Percentiles rank a stretch among this genome's conserved stretches.
Evolutionary conservation across 2,329 filamentous ascomycete species (phyloP).

Genomic region (Sarocladium strictum): DNA sequence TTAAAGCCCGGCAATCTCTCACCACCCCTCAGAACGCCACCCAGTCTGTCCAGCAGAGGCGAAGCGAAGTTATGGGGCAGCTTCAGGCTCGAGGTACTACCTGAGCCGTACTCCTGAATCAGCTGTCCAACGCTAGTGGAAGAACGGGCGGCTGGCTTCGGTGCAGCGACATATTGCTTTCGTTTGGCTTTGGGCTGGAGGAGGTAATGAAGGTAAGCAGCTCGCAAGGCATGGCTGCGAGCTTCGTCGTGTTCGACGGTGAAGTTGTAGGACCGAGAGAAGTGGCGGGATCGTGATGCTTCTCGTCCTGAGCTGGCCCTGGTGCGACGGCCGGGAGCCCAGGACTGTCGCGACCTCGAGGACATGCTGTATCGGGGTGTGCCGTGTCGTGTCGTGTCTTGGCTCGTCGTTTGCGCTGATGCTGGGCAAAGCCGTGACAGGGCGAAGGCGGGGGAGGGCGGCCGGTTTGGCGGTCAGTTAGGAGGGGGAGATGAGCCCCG

Average conservation of each 20-base stretch:
- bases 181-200: conserved; percentile 85
- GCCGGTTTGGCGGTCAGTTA: neutral
- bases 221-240: conserved; percentile 84
- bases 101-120: conserved; percentile 73
- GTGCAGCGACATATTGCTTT: conserved; percentile 72
- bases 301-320: conserved; percentile 11
- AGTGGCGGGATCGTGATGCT: conserved; percentile 35
- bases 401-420: neutral
- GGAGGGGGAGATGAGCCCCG: neutral
- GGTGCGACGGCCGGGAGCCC: conserved; percentile 13
- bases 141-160: conserved; percentile 53
- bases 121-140: conserved; percentile 78
- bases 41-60: conserved; percentile 64
- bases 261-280: conserved; percentile 40
- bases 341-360: conserved; percentile 42
- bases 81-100: conserved; percentile 44
- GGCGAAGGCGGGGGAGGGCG: neutral
- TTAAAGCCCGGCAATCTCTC: conserved; percentile 85
- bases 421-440: neutral
- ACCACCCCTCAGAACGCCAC: conserved; percentile 71
- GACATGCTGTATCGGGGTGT: conserved; percentile 36
- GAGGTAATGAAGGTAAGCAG: conserved; percentile 87
- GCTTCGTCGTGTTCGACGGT: conserved; percentile 68
- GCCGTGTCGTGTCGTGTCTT: neutral
- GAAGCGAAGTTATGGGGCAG: conserved; percentile 50